phyloP scores from a whole-genome alignment of 306 rosid species.

The Malus asiatica region DNA sequence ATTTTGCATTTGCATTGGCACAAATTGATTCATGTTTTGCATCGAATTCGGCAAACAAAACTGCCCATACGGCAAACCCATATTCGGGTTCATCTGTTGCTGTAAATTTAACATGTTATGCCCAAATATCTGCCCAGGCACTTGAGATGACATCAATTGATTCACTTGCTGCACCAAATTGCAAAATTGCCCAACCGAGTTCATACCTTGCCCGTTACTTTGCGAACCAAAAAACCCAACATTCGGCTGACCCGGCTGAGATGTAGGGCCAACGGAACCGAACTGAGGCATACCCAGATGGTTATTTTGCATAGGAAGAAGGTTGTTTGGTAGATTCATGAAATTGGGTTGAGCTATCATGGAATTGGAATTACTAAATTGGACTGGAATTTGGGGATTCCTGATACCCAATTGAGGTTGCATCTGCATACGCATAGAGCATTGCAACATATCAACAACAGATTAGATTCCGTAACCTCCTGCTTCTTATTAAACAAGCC shows the following conservation, averaged over 20 bases:
- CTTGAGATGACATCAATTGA: slow-evolving; percentile 33
- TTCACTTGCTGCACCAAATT: slow-evolving; percentile 35
- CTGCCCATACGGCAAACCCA: slow-evolving; percentile 65
- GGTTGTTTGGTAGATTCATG: slow-evolving; percentile 28
- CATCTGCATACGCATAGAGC: slow-evolving; percentile 10
- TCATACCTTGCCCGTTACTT: slow-evolving; percentile 27
- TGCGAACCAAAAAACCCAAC: slow-evolving; percentile 38
- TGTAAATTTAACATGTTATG: slow-evolving; percentile 26
- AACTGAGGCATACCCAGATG: slow-evolving; percentile 35
- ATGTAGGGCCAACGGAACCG: slow-evolving; percentile 21
- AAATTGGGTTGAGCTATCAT: slow-evolving; percentile 31
- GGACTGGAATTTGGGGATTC: slow-evolving; percentile 27
- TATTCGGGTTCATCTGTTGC: slow-evolving; percentile 14
- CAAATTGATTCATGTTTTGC: slow-evolving; percentile 62
- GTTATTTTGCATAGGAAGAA: slow-evolving; percentile 38
- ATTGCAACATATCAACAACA: slow-evolving; percentile 13
- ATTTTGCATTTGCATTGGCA: slow-evolving; percentile 48
- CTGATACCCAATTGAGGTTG: slow-evolving; percentile 39
- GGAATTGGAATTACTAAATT: slow-evolving; percentile 23
- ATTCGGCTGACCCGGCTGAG: slow-evolving; percentile 30
- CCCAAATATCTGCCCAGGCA: slow-evolving; percentile 44
- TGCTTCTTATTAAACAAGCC: not conserved
- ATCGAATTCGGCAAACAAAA: slow-evolving; percentile 37
- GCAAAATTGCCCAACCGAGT: slow-evolving; percentile 37
- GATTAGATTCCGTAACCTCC: slow-evolving; percentile 15